Evolutionary conservation across 371 early-diverging fungal genomes (phyloP).

Genomic region (Rhizopus stolonifer): DNA sequence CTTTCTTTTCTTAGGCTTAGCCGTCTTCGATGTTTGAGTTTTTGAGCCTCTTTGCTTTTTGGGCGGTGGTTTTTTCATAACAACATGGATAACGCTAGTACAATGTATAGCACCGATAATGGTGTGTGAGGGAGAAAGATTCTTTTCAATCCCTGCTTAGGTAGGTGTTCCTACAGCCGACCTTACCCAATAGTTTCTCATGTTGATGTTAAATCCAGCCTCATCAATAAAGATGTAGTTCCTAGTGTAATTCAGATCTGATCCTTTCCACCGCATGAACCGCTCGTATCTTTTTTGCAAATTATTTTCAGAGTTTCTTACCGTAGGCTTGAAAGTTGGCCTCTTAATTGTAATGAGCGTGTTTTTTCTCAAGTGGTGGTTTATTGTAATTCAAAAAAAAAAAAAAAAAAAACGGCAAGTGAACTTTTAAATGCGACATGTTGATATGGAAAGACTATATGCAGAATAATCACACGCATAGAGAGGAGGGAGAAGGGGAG

Average conservation of each 20-base stretch:
- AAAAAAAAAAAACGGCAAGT: too few relatives aligned
- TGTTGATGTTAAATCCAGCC: slow-evolving; percentile 11
- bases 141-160: too few relatives aligned
- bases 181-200: not conserved
- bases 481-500: too few relatives aligned
- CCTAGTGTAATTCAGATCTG: slow-evolving; percentile 8
- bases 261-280: slow-evolving; percentile 15
- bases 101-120: too few relatives aligned
- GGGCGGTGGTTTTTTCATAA: slow-evolving; percentile 5
- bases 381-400: too few relatives aligned
- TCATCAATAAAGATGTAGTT: slow-evolving; percentile 12
- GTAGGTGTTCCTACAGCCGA: too few relatives aligned
- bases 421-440: too few relatives aligned
- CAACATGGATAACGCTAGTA: too few relatives aligned
- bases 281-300: slow-evolving; percentile 12
- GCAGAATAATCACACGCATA: too few relatives aligned
- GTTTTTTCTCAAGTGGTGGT: slow-evolving; percentile 3
- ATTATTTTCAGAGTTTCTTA: not conserved
- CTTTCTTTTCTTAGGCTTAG: slow-evolving; percentile 6
- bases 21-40: slow-evolving; percentile 3
- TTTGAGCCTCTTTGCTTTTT: slow-evolving; percentile 9
- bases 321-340: not conserved
- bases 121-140: too few relatives aligned
- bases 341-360: slow-evolving; percentile 2
- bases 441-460: too few relatives aligned